A percentile compares a stretch with the other conserved stretches of the same genome.
Conservation (phyloP, 805 yeast species). For the Starmerella sirachaensis region DNA sequence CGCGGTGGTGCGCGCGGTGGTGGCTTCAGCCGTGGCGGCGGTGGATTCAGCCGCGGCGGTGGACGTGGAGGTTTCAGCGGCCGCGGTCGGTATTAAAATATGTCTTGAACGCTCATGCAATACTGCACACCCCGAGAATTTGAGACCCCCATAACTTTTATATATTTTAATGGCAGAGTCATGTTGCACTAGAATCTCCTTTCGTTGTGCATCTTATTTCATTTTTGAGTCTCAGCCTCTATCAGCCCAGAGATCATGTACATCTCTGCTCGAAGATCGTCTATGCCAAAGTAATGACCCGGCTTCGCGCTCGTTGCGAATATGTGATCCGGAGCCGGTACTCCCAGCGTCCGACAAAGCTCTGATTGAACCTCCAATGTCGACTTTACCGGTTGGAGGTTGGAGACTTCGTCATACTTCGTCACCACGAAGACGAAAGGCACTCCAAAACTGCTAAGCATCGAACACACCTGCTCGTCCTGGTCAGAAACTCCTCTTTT, state of each 20-base stretch:
- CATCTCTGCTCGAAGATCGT: conserved; percentile 25
- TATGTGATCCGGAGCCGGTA: conserved; percentile 28
- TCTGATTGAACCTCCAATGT: conserved; percentile 4
- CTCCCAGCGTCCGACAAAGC: conserved; percentile 5
- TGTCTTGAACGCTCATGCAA: too few species aligned
- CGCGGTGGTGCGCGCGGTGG: conserved; percentile 26
- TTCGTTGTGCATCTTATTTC: too few species aligned
- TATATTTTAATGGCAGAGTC: too few species aligned
- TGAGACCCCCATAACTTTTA: too few species aligned
- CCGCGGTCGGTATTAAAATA: conserved; percentile 1
- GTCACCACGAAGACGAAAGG: conserved; percentile 68
- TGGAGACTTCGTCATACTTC: conserved; percentile 42
- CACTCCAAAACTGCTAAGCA: conserved; percentile 42
- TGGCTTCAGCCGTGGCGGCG: conserved; percentile 28
- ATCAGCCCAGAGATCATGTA: conserved; percentile 19
- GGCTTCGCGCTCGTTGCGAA: conserved; percentile 20
- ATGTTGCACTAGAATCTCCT: too few species aligned
- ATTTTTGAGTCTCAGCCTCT: conserved; percentile 2
- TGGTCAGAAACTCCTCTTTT: conserved; percentile 43
- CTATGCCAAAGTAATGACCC: conserved; percentile 21
- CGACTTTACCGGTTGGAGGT: conserved; percentile 5
- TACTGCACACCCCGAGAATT: too few species aligned
- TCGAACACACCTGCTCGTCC: conserved; percentile 43
- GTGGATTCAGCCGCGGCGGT: conserved; percentile 31
- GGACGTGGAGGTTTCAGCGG: conserved; percentile 26